Conservation (phyloP, 1,139 yeast species). For the Suhomyces guaymorum region DNA sequence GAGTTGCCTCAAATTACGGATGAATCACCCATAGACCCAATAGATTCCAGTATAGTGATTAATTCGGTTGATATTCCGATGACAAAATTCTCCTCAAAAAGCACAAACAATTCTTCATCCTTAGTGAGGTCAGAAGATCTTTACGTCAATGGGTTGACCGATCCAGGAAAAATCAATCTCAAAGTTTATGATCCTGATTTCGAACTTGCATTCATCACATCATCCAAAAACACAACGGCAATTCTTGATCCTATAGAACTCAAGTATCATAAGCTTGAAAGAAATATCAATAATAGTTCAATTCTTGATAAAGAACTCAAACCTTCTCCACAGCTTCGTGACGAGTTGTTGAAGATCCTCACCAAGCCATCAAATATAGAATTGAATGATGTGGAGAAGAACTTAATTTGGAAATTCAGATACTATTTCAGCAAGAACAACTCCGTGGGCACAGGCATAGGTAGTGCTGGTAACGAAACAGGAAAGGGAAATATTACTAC, state of each 20-base stretch:
- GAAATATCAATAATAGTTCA: conserved; percentile 72
- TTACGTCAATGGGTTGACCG: background rate
- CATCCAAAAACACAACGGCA: conserved; percentile 9
- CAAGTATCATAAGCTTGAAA: conserved; percentile 79
- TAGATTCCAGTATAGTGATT: conserved; percentile 29
- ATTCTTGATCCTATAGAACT: conserved; percentile 87
- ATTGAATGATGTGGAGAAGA: conserved; percentile 79
- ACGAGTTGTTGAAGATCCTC: conserved; percentile 66
- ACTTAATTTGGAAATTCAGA: conserved; percentile 87
- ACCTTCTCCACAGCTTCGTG: conserved; percentile 84
- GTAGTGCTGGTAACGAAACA: conserved; percentile 5
- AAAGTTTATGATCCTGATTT: conserved; percentile 46
- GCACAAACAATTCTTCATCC: conserved; percentile 7
- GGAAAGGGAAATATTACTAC: conserved; percentile 13
- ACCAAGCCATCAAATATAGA: conserved; percentile 83
- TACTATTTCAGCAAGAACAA: conserved; percentile 75
- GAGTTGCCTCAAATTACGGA: conserved; percentile 17
- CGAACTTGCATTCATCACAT: conserved; percentile 17
- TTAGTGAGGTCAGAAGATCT: conserved; percentile 2
- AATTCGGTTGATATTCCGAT: conserved; percentile 40
- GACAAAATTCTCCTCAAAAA: conserved; percentile 4
- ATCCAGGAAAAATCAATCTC: conserved; percentile 15
- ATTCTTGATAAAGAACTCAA: conserved; percentile 81
- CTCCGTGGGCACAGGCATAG: conserved; percentile 17
- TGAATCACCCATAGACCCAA: conserved; percentile 10